These are phyloP conservation scores for Pseudogymnoascus sp. DNA, from an alignment of 2,329 filamentous ascomycete species.

Conservation along the genomic window DNA sequence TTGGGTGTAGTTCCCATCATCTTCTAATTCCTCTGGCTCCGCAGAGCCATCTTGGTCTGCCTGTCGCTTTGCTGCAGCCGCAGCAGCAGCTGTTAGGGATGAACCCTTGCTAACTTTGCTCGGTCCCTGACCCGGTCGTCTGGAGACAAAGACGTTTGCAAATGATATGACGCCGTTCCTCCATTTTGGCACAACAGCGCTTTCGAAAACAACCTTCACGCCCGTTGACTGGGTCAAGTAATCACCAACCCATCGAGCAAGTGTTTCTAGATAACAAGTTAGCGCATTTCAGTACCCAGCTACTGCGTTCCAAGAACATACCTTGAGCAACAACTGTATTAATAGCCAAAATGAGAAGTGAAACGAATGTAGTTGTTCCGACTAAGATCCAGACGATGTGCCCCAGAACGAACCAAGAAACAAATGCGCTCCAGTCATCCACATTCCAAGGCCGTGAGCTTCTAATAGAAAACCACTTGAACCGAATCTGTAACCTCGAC, in stretches of 20 bases:
- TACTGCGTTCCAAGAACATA: conserved; percentile 37
- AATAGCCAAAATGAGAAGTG: conserved; percentile 79
- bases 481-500: conserved; percentile 80
- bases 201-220: conserved; percentile 92
- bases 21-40: conserved; percentile 45
- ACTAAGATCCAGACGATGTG: conserved; percentile 95
- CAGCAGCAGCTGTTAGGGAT: conserved; percentile 74
- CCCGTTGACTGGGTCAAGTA: conserved; percentile 92
- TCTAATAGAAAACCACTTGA: conserved; percentile 97
- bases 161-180: conserved; percentile 92
- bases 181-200: conserved; percentile 95
- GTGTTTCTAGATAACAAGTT: conserved; percentile 57
- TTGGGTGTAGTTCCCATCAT: conserved; percentile 96
- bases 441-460: conserved; percentile 90
- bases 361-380: conserved; percentile 96
- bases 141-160: conserved; percentile 91
- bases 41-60: conserved; percentile 31
- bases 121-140: conserved; percentile 73
- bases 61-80: conserved; percentile 66
- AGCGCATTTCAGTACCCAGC: conserved; percentile 15
- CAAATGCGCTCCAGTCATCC: conserved; percentile 92
- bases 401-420: conserved; percentile 90
- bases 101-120: conserved; percentile 91
- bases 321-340: conserved; percentile 96
- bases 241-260: conserved; percentile 89